phyloP scores from a whole-genome alignment of 257 asterid species.

The Anisodus tanguticus region DNA sequence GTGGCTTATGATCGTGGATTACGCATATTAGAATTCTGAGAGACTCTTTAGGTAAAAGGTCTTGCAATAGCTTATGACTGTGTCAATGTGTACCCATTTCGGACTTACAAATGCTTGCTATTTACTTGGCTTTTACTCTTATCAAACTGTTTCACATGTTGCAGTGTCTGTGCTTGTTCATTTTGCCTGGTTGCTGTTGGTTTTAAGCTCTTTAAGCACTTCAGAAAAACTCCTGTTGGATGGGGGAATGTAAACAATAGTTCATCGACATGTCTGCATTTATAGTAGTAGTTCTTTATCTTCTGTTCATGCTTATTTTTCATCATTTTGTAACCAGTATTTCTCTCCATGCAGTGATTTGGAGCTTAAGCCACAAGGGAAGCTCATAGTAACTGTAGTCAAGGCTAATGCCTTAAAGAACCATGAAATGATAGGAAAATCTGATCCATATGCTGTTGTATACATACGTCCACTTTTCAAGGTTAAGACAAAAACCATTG shows the following conservation, averaged over 20 bases:
- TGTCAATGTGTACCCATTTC: background rate
- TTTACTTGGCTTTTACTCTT: background rate
- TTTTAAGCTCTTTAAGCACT: background rate
- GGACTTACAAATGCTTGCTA: background rate
- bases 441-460: constrained; percentile 86
- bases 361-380: constrained; percentile 99
- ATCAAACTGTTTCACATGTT: background rate
- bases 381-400: constrained; percentile 62
- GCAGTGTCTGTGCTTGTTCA: constrained; percentile 9
- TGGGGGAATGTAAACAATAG: background rate
- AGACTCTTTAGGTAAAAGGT: constrained; percentile 11
- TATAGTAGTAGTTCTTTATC: background rate
- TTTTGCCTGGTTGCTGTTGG: constrained; percentile 14
- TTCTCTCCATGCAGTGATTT: constrained; percentile 63
- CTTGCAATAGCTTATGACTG: background rate
- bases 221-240: constrained; percentile 5
- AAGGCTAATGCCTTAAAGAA: constrained; percentile 83
- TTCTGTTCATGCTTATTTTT: background rate
- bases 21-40: background rate
- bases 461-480: constrained; percentile 88
- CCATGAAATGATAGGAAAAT: constrained; percentile 92
- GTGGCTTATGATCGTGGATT: background rate
- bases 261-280: background rate
- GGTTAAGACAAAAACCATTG: constrained; percentile 85
- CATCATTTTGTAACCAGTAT: constrained; percentile 8